Evolutionary conservation across 331 rosid genomes (phyloP).

Genomic region (Cydonia oblonga): DNA sequence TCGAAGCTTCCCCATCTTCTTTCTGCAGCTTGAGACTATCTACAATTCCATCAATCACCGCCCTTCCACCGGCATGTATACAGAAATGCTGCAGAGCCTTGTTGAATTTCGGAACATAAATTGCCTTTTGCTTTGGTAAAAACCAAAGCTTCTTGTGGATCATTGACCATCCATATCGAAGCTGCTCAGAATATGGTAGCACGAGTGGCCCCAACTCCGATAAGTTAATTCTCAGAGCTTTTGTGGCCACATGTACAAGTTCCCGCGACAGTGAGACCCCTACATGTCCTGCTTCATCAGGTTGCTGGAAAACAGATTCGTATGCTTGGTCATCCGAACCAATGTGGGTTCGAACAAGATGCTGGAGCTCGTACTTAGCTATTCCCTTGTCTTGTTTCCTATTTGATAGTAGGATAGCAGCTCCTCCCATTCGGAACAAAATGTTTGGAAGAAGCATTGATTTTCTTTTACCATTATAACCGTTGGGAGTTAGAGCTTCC

Average conservation of each 20-base stretch:
- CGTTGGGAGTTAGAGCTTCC: conserved; percentile 53
- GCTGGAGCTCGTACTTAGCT: conserved; percentile 55
- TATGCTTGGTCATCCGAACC: conserved; percentile 52
- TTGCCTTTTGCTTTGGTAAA: conserved; percentile 8
- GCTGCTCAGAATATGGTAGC: conserved; percentile 55
- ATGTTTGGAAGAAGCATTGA: conserved; percentile 53
- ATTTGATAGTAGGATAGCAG: conserved; percentile 50
- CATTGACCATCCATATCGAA: conserved; percentile 26
- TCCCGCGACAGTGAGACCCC: conserved; percentile 47
- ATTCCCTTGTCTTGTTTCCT: conserved; percentile 30
- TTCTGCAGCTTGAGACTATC: conserved; percentile 40
- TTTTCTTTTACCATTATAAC: conserved; percentile 36
- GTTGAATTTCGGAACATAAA: conserved; percentile 46
- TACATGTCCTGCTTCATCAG: conserved; percentile 33
- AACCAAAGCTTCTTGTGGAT: conserved; percentile 24
- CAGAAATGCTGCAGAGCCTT: conserved; percentile 69
- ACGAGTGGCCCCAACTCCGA: conserved; percentile 40
- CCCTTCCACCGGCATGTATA: conserved; percentile 71
- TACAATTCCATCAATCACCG: conserved; percentile 55
- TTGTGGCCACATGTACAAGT: conserved; percentile 44
- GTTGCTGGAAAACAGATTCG: conserved; percentile 41
- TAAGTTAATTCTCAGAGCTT: conserved; percentile 46
- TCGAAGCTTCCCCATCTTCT: conserved; percentile 62
- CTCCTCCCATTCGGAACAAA: conserved; percentile 69
- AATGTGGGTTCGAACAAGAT: conserved; percentile 48